Evolutionary conservation across 2,329 filamentous ascomycete genomes (phyloP).

Genomic region (Fusarium mundagurra): DNA sequence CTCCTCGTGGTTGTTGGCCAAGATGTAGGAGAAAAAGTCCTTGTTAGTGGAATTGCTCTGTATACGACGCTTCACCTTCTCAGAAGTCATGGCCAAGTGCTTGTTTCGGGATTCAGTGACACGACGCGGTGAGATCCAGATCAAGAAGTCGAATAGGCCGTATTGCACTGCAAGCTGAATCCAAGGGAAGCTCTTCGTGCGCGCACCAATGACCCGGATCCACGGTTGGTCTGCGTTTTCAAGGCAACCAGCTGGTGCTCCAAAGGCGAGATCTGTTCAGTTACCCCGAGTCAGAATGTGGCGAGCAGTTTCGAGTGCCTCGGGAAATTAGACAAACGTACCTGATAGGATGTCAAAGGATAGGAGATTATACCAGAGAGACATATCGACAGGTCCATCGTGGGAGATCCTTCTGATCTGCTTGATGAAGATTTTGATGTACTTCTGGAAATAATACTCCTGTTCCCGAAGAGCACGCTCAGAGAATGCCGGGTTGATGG

Average conservation of each 20-base stretch:
- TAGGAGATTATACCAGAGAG: not conserved
- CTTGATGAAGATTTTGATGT: not conserved
- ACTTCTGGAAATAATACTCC: not conserved
- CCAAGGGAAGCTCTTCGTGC: not conserved
- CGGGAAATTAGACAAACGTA: too few relatives aligned
- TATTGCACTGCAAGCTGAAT: not conserved
- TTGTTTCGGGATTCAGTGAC: not conserved
- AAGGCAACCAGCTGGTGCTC: not conserved
- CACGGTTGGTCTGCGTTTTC: not conserved
- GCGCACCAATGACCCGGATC: not conserved
- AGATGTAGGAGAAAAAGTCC: not conserved
- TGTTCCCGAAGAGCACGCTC: not conserved
- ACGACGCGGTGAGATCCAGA: not conserved
- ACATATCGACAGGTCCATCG: not conserved
- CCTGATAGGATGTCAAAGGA: not conserved
- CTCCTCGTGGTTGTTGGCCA: not conserved
- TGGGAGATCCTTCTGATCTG: not conserved
- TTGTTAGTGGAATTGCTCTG: not conserved
- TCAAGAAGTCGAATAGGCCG: not conserved
- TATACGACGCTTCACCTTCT: not conserved
- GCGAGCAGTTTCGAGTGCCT: too few relatives aligned
- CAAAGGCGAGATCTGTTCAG: not conserved
- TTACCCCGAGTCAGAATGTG: not conserved
- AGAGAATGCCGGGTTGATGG: not conserved
- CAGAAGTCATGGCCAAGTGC: not conserved